These are phyloP conservation scores for Fusarium compactum DNA, from an alignment of 2,329 filamentous ascomycete genomes.

Conservation along the genomic window DNA sequence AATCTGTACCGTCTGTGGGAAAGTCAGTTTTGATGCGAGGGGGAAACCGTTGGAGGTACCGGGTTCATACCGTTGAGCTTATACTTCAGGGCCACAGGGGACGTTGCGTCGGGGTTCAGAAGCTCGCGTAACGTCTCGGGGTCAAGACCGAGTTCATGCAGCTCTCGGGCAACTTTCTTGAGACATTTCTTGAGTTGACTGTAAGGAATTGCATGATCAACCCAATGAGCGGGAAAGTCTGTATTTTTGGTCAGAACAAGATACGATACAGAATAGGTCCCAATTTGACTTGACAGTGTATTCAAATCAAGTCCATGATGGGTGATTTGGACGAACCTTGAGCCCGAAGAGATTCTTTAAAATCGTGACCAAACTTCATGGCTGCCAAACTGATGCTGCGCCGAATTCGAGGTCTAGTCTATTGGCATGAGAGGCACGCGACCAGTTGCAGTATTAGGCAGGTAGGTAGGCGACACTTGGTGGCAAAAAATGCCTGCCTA, in stretches of 20 bases:
- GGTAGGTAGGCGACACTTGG: background rate
- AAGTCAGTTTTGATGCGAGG: slow-evolving; percentile 14
- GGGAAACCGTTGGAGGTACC: slow-evolving; percentile 24
- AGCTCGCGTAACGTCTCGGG: slow-evolving; percentile 76
- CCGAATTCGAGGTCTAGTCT: slow-evolving; percentile 17
- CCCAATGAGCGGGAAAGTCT: slow-evolving; percentile 79
- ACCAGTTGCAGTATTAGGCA: slow-evolving; percentile 36
- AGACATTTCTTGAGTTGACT: slow-evolving; percentile 89
- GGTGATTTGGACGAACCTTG: slow-evolving; percentile 59
- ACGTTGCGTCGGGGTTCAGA: slow-evolving; percentile 63
- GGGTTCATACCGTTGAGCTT: slow-evolving; percentile 61
- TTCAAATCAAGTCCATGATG: background rate
- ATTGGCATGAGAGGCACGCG: slow-evolving; percentile 39
- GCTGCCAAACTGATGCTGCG: slow-evolving; percentile 25
- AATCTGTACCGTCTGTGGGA: slow-evolving; percentile 53
- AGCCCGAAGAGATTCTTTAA: slow-evolving; percentile 74
- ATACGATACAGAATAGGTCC: background rate
- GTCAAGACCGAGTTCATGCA: slow-evolving; percentile 77
- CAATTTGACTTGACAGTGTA: background rate
- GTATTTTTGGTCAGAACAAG: slow-evolving; percentile 9
- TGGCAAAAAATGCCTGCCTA: slow-evolving; percentile 16
- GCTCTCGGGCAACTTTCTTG: slow-evolving; percentile 80
- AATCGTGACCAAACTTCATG: slow-evolving; percentile 91
- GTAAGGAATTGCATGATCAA: slow-evolving; percentile 84
- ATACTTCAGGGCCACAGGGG: slow-evolving; percentile 65